Conservation (phyloP, 2,329 filamentous ascomycete species). For the Microdochium paspali region DNA sequence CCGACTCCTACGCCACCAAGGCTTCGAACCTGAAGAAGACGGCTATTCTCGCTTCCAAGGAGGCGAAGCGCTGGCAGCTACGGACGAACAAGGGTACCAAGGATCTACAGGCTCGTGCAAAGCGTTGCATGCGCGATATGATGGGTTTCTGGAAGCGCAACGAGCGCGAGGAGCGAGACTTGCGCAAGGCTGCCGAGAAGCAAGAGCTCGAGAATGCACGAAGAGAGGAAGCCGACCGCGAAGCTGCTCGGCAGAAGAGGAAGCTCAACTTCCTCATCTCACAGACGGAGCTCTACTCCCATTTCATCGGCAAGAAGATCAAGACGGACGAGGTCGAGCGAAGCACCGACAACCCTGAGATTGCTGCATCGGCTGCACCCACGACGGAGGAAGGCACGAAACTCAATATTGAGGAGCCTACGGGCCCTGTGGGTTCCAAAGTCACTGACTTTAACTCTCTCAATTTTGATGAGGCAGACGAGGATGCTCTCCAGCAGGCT, state of each 20-base stretch:
- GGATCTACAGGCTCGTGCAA: conserved; percentile 91
- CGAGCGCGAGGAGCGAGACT: conserved; percentile 90
- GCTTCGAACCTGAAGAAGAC: conserved; percentile 97
- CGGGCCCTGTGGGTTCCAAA: conserved; percentile 51
- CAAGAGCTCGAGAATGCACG: conserved; percentile 95
- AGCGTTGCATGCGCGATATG: conserved; percentile 99
- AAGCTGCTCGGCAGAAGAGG: conserved; percentile 93
- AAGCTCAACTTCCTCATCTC: conserved; percentile 99
- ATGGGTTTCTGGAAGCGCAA: conserved; percentile 99
- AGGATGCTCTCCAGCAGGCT: conserved; percentile 68
- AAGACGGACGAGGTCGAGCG: conserved; percentile 93
- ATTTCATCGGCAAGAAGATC: conserved; percentile 99
- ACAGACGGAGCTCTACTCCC: conserved; percentile 96
- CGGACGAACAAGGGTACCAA: conserved; percentile 98
- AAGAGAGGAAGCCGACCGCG: conserved; percentile 92
- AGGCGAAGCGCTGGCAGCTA: conserved; percentile 93
- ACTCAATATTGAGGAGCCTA: conserved; percentile 40
- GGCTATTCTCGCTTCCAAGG: conserved; percentile 90
- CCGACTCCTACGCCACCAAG: conserved; percentile 76
- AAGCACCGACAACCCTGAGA: conserved; percentile 74
- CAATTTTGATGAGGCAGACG: conserved; percentile 92
- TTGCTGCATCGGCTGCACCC: conserved; percentile 42
- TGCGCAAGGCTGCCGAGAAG: conserved; percentile 87
- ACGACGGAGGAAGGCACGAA: conserved; percentile 28
- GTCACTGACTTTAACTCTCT: conserved; percentile 92